Conservation (phyloP, 495 filamentous ascomycete genomes). For the Chlorociboria aeruginascens region DNA sequence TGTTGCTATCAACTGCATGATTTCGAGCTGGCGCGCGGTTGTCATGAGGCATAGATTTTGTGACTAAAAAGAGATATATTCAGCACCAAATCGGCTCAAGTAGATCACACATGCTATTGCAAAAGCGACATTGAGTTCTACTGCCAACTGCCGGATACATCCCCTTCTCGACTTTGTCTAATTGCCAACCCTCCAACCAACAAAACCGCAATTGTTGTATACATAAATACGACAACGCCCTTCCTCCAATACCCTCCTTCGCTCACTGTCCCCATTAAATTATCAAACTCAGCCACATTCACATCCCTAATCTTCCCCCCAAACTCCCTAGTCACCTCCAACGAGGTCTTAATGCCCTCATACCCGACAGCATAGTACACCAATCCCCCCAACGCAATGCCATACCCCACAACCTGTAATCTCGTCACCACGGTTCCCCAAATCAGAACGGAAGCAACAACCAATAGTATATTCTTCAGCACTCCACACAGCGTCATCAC, state of each 20-base stretch:
- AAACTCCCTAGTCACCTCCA: neutral
- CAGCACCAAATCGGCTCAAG: too few relatives aligned
- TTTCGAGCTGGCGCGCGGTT: too few relatives aligned
- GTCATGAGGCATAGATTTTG: too few relatives aligned
- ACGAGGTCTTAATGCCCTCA: slow-evolving; percentile 20
- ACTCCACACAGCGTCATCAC: slow-evolving; percentile 66
- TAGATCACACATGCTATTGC: too few relatives aligned
- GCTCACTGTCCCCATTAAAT: neutral
- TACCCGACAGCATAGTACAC: slow-evolving; percentile 57
- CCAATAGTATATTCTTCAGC: slow-evolving; percentile 65
- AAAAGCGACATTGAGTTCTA: too few relatives aligned
- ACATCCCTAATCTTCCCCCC: neutral
- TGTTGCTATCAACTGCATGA: too few relatives aligned
- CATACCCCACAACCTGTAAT: slow-evolving; percentile 55
- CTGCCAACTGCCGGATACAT: too few relatives aligned
- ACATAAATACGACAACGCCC: neutral
- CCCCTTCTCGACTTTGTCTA: neutral
- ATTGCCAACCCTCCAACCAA: neutral
- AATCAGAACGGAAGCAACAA: slow-evolving; percentile 49
- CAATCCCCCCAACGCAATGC: slow-evolving; percentile 48
- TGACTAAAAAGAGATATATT: too few relatives aligned
- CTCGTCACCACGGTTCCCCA: slow-evolving; percentile 48
- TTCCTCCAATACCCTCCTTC: neutral
- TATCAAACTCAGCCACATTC: neutral
- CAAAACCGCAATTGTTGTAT: neutral